phyloP scores from a whole-genome alignment of 176 grass and related monocot species.

The Musa schizocarpa region DNA sequence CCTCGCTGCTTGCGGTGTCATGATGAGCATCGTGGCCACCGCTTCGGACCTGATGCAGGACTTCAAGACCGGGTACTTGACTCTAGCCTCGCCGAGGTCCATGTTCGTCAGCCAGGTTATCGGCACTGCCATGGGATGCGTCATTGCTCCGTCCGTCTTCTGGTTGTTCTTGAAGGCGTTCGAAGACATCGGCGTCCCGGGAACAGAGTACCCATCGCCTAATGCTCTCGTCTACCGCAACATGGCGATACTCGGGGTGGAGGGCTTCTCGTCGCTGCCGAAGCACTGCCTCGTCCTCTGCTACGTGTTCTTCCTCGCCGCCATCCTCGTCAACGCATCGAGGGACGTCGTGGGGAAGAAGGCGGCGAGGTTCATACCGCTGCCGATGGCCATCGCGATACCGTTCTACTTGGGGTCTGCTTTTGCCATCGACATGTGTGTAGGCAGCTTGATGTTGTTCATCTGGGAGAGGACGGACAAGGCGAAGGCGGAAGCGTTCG shows the following conservation, averaged over 20 bases:
- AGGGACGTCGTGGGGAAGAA: conserved; percentile 39
- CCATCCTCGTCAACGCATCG: conserved; percentile 28
- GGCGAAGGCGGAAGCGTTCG: conserved; percentile 44
- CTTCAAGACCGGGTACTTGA: conserved; percentile 77
- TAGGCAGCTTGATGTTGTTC: conserved; percentile 42
- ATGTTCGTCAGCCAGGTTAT: conserved; percentile 62
- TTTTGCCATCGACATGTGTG: conserved; percentile 64
- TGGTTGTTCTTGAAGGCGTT: conserved; percentile 53
- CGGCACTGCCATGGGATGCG: conserved; percentile 44
- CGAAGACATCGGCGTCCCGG: conserved; percentile 26
- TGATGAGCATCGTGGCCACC: no score
- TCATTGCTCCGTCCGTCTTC: conserved; percentile 60
- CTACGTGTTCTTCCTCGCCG: conserved; percentile 28
- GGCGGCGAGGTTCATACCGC: conserved; percentile 31
- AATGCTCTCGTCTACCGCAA: conserved; percentile 51
- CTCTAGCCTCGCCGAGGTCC: conserved; percentile 54
- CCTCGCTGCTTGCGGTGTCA: conserved; percentile 8
- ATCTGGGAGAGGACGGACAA: conserved; percentile 34
- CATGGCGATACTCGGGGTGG: conserved; percentile 55
- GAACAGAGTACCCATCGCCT: conserved; percentile 36
- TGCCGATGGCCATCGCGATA: conserved; percentile 50
- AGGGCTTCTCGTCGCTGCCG: conserved; percentile 41
- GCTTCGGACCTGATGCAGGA: conserved; percentile 60
- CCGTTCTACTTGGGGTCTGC: conserved; percentile 55
- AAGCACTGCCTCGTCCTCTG: conserved; percentile 43